phyloP scores from a whole-genome alignment of 2,329 filamentous ascomycete species.

The Cyphellophora europaea region DNA sequence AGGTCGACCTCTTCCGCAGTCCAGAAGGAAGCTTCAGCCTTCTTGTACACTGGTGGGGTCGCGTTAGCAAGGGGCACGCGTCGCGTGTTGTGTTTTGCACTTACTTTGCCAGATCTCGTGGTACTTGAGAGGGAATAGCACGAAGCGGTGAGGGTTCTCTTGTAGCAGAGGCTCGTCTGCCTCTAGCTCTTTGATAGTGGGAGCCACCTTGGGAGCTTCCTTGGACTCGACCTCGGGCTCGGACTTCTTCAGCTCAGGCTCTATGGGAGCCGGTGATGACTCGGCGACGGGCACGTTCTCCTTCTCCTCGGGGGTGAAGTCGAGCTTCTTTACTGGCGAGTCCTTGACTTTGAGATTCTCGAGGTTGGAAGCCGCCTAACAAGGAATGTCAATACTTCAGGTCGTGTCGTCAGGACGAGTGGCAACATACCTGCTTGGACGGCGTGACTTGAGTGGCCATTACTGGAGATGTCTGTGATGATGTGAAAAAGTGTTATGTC shows the following conservation, averaged over 20 bases:
- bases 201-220: constrained; percentile 31
- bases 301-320: constrained; percentile 62
- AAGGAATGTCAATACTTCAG: constrained; percentile 31
- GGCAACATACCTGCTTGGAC: constrained; percentile 58
- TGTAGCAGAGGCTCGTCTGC: constrained; percentile 81
- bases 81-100: not conserved
- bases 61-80: constrained; percentile 2
- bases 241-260: constrained; percentile 45
- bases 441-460: constrained; percentile 73
- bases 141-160: constrained; percentile 93
- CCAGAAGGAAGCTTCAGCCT: constrained; percentile 99
- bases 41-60: constrained; percentile 99
- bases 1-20: constrained; percentile 98
- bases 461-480: constrained; percentile 25
- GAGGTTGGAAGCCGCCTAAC: constrained; percentile 75
- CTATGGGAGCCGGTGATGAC: constrained; percentile 39
- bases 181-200: constrained; percentile 58
- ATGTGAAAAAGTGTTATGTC: constrained; percentile 8
- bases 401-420: constrained; percentile 25
- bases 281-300: constrained; percentile 60
- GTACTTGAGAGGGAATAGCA: constrained; percentile 89
- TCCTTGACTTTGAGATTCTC: constrained; percentile 81
- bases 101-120: constrained; percentile 13
- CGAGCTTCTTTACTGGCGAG: constrained; percentile 81
- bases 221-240: constrained; percentile 35